Conservation (phyloP, 805 yeast genomes). For the Helenozyma baotianmanensis region DNA sequence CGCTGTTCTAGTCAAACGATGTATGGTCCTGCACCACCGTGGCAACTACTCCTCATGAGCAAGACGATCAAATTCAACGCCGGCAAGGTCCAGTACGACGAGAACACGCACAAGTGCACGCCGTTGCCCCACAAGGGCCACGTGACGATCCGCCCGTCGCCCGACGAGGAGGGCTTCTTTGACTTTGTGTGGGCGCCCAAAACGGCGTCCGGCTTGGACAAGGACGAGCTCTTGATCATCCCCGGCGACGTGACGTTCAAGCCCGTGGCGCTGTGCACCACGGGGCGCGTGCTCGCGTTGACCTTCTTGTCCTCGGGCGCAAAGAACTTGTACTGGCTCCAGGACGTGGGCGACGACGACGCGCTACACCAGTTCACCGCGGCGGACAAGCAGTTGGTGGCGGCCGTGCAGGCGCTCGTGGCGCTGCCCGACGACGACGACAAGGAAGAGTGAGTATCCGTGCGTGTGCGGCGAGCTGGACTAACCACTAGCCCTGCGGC, state of each 20-base stretch:
- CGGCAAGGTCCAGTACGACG: constrained; percentile 67
- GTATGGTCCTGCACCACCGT: not conserved
- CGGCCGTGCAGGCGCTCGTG: constrained; percentile 12
- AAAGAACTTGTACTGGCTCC: constrained; percentile 67
- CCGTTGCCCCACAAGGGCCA: constrained; percentile 71
- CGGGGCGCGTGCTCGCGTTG: constrained; percentile 75
- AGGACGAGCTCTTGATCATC: constrained; percentile 64
- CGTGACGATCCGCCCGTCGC: constrained; percentile 54
- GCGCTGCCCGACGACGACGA: constrained; percentile 24
- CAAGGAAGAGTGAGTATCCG: constrained; percentile 13
- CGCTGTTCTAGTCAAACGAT: too few relatives aligned
- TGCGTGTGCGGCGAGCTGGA: not conserved
- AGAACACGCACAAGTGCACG: constrained; percentile 55
- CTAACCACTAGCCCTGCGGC: not conserved
- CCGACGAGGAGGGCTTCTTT: constrained; percentile 68
- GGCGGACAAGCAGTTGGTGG: constrained; percentile 49
- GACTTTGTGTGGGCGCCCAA: constrained; percentile 73
- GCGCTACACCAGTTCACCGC: constrained; percentile 51
- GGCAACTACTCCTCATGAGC: constrained; percentile 2
- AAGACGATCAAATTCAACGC: constrained; percentile 62
- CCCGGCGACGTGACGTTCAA: constrained; percentile 85
- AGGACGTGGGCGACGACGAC: constrained; percentile 65
- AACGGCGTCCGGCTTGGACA: constrained; percentile 42
- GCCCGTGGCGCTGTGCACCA: constrained; percentile 60
- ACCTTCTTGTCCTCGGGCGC: constrained; percentile 62